Evolutionary conservation across 345 rosid genomes (phyloP).

Genomic region (Melaleuca quinquenervia): DNA sequence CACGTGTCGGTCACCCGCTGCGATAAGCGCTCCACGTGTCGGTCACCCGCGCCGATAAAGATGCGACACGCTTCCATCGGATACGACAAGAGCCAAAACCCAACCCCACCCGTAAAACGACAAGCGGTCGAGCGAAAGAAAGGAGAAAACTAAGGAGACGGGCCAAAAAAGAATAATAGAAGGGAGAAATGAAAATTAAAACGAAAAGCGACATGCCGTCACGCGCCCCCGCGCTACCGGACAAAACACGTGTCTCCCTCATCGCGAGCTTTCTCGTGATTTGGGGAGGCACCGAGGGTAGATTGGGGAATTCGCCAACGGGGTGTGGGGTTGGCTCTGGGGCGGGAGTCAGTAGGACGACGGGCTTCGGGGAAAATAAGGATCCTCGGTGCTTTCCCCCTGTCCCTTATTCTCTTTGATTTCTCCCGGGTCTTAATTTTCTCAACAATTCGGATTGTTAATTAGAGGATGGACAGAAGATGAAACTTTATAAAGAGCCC

Average conservation of each 20-base stretch:
- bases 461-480: background rate
- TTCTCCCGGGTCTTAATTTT: background rate
- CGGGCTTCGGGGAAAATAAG: background rate
- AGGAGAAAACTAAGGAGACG: background rate
- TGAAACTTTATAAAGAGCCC: background rate
- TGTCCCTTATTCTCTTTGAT: background rate
- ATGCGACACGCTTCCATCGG: background rate
- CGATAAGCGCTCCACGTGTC: background rate
- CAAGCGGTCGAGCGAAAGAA: background rate
- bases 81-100: slow-evolving; percentile 2
- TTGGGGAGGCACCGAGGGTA: background rate
- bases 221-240: slow-evolving; percentile 1
- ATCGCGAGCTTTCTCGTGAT: background rate
- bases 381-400: background rate
- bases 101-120: background rate
- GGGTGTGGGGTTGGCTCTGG: background rate
- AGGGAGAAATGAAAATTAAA: background rate
- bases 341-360: background rate
- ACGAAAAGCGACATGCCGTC: background rate
- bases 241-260: background rate
- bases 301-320: background rate
- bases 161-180: too few relatives aligned
- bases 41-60: background rate
- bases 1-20: background rate
- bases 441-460: background rate